Base-by-base conservation (phyloP, 768 basidiomycete genomes). In the Rubroboletus satanas region DNA sequence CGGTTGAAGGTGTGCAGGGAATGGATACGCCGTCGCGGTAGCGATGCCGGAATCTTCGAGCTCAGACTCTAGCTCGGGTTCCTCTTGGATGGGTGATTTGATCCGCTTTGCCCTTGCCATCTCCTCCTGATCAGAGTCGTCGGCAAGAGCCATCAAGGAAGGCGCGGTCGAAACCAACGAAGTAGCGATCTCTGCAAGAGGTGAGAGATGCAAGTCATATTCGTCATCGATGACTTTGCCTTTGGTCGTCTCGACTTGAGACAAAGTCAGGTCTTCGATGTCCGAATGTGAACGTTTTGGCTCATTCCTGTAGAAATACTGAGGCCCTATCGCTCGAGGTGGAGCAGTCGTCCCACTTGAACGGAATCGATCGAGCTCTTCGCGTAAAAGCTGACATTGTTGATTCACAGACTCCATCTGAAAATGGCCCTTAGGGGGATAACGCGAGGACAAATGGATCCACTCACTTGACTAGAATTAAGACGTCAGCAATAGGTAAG, bases 381-480 rank as follows among this genome's bases (percentile, higher is more conserved):
- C 69, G 18, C 63, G 67, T 50, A 71, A 58, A 33, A 58, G 58
- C 41, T 56, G 70, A 45, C 71, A 63, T 53, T 71, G 61, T 41
- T 60, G 55, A 11, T 57, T 60, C 1, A 42, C 60, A 41, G 69
- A 59, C 17, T 71, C 64, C 57, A 62, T 45, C 65, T 64, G 23
- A 49, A 48, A 48, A 35, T 15, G 46, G 29, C 31, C 10, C 50
- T 68, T 17, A 62, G 56, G 39, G 29, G 17, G 54, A 47, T 8
- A 23, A 48, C 38, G 12, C 33, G 26, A 39, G 32, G 26, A 52
- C 8, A 64, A 53, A 38, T 2, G 43, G 37, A 10, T 55, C 49
- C 36, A 75, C 72, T 57, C 60, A 72, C 54, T 77, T 74, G 59
- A 72, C 67, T 73, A 66, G 29, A 64, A 62, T 42, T 37, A 44